Evolutionary conservation across 2,329 filamentous ascomycete genomes (phyloP), one percentile per base, ranked within the genome.

Genomic region (Cladosporium sp.): DNA sequence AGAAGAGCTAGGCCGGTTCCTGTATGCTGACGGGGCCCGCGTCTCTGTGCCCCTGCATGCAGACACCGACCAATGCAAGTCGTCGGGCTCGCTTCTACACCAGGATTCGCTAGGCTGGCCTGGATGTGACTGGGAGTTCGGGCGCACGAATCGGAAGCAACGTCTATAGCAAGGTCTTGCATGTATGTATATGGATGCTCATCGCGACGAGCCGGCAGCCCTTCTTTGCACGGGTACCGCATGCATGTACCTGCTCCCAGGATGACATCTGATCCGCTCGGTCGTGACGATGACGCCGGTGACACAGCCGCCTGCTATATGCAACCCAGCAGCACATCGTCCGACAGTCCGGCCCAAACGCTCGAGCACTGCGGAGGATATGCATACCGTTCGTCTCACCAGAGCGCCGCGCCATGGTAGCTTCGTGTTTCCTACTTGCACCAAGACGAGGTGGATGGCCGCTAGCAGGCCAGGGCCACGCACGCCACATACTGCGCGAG

Each of bases 1-100:
- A 47, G 40, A 35, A 36, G 19, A 15, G 40, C 52, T 55, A 55
- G 24, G 52, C 52, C 52, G 52, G 52, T 55, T 55, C 52, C 52
- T 55, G 40, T 24, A 28, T 19, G 35, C 19, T 47, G 40, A 47
- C 42, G 52, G 40, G 52, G 47, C 24, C 40, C 52, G 47, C 32
- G 19, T 36, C 28, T 37, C 35, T 25, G 19, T 51, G 34, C 52
- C 52, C 52, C 52, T 55, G 40, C 52, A 25, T 34, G 19, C 15
- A 19, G 15, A 35, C 15, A 15, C 52, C 40, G 32, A 45, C 52
- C 52, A 55, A 55, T 55, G 52, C 52, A 45, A 25, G n/a, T 40
- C 52, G 34, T 34, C 28, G 19, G 15, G 52, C 28, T 45, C 52
- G 52, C 52, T 55, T 55, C 52, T 47, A 9, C 10, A 9, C 28